A percentile compares a stretch with the other conserved stretches of the same genome.
Evolutionary conservation across 2,329 filamentous ascomycete species (phyloP).

Genomic region (Setomelanomma holmii): DNA sequence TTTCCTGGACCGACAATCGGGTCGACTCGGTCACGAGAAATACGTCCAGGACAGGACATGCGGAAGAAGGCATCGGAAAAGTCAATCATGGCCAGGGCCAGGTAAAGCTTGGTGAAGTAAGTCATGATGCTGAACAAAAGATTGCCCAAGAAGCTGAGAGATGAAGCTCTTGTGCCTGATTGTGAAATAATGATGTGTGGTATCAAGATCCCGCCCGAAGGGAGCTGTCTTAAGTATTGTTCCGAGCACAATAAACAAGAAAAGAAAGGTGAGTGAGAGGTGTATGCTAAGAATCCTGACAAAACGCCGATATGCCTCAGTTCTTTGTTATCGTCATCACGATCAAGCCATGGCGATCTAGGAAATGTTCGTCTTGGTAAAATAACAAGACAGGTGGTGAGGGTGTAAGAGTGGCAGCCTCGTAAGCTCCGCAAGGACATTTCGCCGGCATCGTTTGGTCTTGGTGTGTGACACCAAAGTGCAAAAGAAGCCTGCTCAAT

Average conservation of each 20-base stretch:
- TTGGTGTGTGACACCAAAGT: background rate
- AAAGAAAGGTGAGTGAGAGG: background rate
- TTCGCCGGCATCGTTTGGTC: too few relatives aligned
- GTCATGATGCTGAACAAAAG: background rate
- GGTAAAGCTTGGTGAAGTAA: background rate
- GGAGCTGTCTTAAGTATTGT: background rate
- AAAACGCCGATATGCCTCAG: background rate
- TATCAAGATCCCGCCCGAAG: background rate
- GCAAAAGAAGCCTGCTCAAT: background rate
- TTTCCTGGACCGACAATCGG: slow-evolving; percentile 71
- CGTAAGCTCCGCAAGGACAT: too few relatives aligned
- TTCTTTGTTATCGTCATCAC: background rate
- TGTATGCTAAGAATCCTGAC: background rate
- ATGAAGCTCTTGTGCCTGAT: too few relatives aligned
- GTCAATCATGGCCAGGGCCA: background rate
- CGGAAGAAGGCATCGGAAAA: slow-evolving; percentile 32
- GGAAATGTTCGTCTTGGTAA: background rate
- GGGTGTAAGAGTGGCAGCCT: too few relatives aligned
- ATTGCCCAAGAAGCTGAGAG: background rate
- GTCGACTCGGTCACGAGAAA: slow-evolving; percentile 63
- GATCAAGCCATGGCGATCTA: background rate
- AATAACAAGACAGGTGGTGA: background rate
- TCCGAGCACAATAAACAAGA: background rate
- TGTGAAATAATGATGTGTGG: too few relatives aligned
- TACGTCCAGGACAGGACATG: slow-evolving; percentile 36